Conservation (phyloP, 495 filamentous ascomycete species). For the Glarea lozoyensis region DNA sequence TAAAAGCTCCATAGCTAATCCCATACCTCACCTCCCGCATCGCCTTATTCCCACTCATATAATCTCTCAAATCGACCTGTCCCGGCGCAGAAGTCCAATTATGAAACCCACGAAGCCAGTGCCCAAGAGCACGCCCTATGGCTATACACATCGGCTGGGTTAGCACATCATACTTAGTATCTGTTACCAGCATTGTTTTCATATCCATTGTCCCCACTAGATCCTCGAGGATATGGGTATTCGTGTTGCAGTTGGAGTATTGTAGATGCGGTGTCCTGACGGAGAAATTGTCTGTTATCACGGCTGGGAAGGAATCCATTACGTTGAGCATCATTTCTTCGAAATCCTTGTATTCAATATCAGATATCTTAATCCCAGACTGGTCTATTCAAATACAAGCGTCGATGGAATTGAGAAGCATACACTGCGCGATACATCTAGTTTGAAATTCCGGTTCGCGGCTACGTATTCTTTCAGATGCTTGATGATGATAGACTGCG, state of each 20-base stretch:
- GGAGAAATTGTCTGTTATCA: too few relatives aligned
- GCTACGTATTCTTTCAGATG: conserved; percentile 44
- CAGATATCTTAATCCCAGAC: too few relatives aligned
- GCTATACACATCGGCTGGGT: conserved; percentile 12
- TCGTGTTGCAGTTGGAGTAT: conserved; percentile 34
- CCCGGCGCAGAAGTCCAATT: conserved; percentile 32
- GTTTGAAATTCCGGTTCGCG: conserved; percentile 34
- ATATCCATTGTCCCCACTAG: conserved; percentile 39
- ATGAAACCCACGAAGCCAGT: conserved; percentile 47
- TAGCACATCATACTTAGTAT: too few relatives aligned
- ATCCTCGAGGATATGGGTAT: conserved; percentile 46
- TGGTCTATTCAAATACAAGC: too few relatives aligned
- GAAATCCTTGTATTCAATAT: too few relatives aligned
- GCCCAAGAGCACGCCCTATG: conserved; percentile 43
- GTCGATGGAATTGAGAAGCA: too few relatives aligned
- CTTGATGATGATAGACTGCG: conserved; percentile 40
- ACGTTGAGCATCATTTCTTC: too few relatives aligned
- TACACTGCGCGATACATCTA: conserved; percentile 44
- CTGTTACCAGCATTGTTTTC: conserved; percentile 40
- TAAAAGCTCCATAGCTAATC: conserved; percentile 25
- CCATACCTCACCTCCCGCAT: conserved; percentile 41
- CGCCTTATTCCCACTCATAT: conserved; percentile 30
- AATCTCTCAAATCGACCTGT: conserved; percentile 26
- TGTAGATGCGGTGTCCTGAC: conserved; percentile 43
- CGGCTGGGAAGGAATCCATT: too few relatives aligned